phyloP scores from a whole-genome alignment of 2,329 filamentous ascomycete species.

The Aspergillus spinulosporus region DNA sequence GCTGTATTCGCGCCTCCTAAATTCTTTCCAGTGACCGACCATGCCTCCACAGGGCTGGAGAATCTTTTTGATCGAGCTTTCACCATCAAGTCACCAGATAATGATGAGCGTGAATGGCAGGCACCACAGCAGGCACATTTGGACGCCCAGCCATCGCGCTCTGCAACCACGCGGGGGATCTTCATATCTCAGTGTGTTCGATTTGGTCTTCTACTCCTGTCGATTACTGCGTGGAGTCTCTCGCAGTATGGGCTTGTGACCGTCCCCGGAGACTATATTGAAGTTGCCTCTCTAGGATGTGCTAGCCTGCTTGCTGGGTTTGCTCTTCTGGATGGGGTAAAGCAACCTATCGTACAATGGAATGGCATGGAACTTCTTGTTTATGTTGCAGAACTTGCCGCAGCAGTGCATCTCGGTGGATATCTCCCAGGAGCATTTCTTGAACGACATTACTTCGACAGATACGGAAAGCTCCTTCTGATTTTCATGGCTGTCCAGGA shows the following conservation, averaged over 20 bases:
- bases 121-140: constrained; percentile 13
- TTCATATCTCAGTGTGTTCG: constrained; percentile 33
- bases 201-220: constrained; percentile 31
- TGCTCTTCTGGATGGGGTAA: constrained; percentile 40
- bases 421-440: constrained; percentile 34
- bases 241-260: constrained; percentile 33
- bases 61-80: constrained; percentile 49
- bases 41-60: constrained; percentile 49
- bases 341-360: constrained; percentile 39
- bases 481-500: constrained; percentile 45
- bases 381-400: constrained; percentile 40
- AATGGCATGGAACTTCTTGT: constrained; percentile 42
- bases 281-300: constrained; percentile 40
- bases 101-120: constrained; percentile 27
- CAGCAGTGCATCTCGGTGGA: constrained; percentile 40
- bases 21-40: constrained; percentile 47
- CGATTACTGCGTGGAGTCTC: constrained; percentile 35
- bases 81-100: constrained; percentile 36
- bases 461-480: constrained; percentile 42
- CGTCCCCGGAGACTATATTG: constrained; percentile 40
- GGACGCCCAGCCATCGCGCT: constrained; percentile 6
- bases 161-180: constrained; percentile 18
- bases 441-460: constrained; percentile 39
- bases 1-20: constrained; percentile 45
- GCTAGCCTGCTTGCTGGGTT: constrained; percentile 44